Conservation (phyloP, 202 grass and related monocot species). For the Eragrostis tef region DNA sequence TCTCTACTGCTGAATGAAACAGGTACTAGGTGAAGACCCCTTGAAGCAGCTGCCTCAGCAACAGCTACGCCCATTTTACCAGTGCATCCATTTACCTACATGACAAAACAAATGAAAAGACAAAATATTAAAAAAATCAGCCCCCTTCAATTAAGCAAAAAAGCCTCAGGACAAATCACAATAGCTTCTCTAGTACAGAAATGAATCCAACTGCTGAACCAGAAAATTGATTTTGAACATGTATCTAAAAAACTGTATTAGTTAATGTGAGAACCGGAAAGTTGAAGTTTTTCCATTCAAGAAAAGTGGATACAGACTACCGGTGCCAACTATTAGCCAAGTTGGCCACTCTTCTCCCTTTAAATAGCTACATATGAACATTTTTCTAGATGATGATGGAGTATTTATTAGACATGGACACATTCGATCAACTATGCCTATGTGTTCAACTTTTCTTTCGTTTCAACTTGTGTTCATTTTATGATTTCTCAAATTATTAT, state of each 20-base stretch:
- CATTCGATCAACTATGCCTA: neutral
- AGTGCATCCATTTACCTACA: conserved; percentile 87
- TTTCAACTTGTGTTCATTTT: neutral
- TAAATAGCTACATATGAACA: conserved; percentile 5
- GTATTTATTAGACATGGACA: neutral
- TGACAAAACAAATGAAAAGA: conserved; percentile 33
- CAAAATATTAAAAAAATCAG: conserved; percentile 6
- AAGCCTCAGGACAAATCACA: neutral
- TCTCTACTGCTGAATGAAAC: conserved; percentile 74
- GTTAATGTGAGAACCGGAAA: conserved; percentile 2
- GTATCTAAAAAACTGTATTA: neutral
- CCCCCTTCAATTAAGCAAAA: neutral
- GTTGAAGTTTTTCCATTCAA: neutral
- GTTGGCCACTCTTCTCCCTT: neutral
- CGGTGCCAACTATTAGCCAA: conserved; percentile 12
- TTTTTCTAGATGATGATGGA: too few species aligned
- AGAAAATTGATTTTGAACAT: conserved; percentile 1
- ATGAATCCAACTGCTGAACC: neutral
- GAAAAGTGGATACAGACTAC: neutral
- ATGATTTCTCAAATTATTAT: neutral
- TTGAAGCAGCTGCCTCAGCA: conserved; percentile 62
- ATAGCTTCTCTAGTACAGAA: conserved; percentile 25
- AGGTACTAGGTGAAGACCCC: conserved; percentile 80
- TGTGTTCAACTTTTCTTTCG: neutral
- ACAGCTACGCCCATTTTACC: conserved; percentile 86